Evolutionary conservation across 129 eudicot genomes (phyloP).

Genomic region (Rutidosis leptorrhynchoides): DNA sequence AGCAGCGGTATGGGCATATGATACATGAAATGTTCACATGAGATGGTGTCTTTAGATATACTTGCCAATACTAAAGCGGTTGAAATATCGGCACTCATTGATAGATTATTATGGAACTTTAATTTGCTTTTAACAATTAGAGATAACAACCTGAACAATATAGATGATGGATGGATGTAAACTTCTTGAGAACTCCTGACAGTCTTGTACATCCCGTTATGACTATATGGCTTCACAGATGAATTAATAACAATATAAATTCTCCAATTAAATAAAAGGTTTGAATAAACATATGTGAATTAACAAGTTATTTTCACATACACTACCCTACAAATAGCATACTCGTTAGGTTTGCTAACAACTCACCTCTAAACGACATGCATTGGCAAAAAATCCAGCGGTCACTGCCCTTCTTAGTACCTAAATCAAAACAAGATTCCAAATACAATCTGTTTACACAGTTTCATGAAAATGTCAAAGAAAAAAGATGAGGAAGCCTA

Average conservation of each 20-base stretch:
- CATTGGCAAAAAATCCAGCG: slow-evolving; percentile 95
- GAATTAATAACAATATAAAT: slow-evolving; percentile 20
- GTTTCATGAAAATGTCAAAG: not conserved
- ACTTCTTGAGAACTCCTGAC: slow-evolving; percentile 83
- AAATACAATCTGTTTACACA: not conserved
- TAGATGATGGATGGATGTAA: slow-evolving; percentile 94
- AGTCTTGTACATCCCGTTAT: slow-evolving; percentile 80
- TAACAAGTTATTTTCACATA: not conserved
- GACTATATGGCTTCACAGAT: slow-evolving; percentile 66
- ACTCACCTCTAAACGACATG: slow-evolving; percentile 81
- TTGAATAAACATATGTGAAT: not conserved
- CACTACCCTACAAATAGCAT: not conserved
- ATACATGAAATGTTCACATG: not conserved
- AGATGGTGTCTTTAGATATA: not conserved
- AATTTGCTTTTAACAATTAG: not conserved
- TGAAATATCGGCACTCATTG: not conserved
- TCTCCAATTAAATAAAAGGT: not conserved
- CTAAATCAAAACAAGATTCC: slow-evolving; percentile 37
- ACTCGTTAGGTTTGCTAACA: slow-evolving; percentile 20
- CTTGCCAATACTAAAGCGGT: not conserved
- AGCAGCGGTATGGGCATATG: not conserved
- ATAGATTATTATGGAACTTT: not conserved
- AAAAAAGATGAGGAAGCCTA: not conserved
- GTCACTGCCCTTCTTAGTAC: slow-evolving; percentile 79
- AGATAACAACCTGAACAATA: slow-evolving; percentile 70